Percentiles rank a stretch among this genome's conserved stretches.
Conservation (phyloP, 2,329 filamentous ascomycete species). For the Phymatotrichopsis omnivora region DNA sequence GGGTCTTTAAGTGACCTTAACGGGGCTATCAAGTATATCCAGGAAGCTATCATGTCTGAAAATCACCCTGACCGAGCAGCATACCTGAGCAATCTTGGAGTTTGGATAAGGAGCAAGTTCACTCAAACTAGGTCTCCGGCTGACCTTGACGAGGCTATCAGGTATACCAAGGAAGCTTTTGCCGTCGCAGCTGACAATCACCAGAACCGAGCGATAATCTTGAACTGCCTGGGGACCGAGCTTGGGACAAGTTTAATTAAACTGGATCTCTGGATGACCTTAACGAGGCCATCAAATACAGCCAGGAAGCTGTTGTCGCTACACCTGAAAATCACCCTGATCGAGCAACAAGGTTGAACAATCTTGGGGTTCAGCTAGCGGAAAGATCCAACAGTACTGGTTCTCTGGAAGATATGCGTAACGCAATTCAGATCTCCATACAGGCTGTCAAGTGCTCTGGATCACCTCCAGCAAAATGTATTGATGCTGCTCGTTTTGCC, state of each 20-base stretch:
- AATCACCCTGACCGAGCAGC: neutral
- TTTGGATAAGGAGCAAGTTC: too few relatives aligned
- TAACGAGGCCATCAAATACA: neutral
- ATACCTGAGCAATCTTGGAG: neutral
- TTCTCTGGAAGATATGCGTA: neutral
- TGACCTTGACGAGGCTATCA: slow-evolving; percentile 16
- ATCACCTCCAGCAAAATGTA: slow-evolving; percentile 29
- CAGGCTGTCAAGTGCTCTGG: slow-evolving; percentile 23
- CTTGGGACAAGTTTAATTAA: too few relatives aligned
- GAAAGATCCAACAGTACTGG: neutral
- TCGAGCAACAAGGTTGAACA: neutral
- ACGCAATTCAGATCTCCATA: neutral
- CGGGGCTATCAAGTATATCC: neutral
- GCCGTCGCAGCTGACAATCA: neutral
- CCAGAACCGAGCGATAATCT: neutral
- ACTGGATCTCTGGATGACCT: slow-evolving; percentile 1
- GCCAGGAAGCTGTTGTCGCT: slow-evolving; percentile 1
- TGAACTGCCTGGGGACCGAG: neutral
- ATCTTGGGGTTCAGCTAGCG: neutral
- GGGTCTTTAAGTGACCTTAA: neutral
- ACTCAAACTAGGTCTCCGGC: too few relatives aligned
- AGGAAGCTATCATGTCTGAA: neutral
- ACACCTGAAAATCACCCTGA: slow-evolving; percentile 2
- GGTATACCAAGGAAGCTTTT: slow-evolving; percentile 6
- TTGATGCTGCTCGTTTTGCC: slow-evolving; percentile 19